phyloP scores from a whole-genome alignment of 352 stramenopile species.

The Globisporangium cylindrosporum region DNA sequence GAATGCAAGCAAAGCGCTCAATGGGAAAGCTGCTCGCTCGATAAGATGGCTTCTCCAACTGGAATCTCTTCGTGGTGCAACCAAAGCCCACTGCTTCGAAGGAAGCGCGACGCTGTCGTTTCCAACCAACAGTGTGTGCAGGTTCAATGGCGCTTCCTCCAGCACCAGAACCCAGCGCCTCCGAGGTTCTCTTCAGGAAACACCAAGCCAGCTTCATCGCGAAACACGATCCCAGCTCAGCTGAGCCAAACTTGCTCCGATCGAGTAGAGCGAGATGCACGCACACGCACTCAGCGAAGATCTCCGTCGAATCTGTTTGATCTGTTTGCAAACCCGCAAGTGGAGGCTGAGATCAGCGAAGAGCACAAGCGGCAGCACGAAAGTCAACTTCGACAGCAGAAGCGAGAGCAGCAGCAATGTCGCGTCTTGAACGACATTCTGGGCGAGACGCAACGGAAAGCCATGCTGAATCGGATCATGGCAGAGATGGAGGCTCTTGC shows the following conservation, averaged over 20 bases:
- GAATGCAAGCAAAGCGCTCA: not conserved
- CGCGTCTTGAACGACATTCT: conserved; percentile 49
- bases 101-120: conserved; percentile 26
- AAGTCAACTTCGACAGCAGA: conserved; percentile 12
- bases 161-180: conserved; percentile 31
- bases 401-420: conserved; percentile 13
- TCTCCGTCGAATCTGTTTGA: conserved; percentile 11
- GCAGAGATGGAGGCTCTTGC: conserved; percentile 61
- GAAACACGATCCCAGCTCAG: not conserved
- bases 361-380: conserved; percentile 4
- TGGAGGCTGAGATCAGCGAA: conserved; percentile 20
- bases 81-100: conserved; percentile 27
- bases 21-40: not conserved
- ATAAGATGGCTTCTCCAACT: conserved; percentile 8
- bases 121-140: conserved; percentile 32
- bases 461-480: conserved; percentile 57
- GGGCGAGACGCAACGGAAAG: conserved; percentile 60
- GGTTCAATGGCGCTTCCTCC: conserved; percentile 59
- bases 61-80: conserved; percentile 15
- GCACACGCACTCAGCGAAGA: not conserved
- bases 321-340: conserved; percentile 12
- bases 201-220: not conserved
- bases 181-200: conserved; percentile 9
- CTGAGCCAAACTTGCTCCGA: not conserved
- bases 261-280: not conserved